Evolutionary conservation across 1,284 basidiomycete species (phyloP).

Genomic region (Ustilago vetiveriae): DNA sequence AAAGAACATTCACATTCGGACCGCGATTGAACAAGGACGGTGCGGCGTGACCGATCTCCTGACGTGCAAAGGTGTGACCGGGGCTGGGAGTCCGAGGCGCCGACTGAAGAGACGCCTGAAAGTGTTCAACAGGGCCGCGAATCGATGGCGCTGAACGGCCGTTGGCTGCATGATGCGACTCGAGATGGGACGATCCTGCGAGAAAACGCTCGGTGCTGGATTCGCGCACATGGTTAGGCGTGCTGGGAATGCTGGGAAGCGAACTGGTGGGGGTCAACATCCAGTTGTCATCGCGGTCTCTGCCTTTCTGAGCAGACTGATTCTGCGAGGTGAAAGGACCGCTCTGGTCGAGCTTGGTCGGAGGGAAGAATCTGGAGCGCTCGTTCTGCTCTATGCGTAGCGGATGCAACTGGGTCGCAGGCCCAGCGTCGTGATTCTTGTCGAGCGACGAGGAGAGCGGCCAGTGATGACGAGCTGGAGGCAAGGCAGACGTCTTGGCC

Average conservation of each 20-base stretch:
- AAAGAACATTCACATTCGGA: conserved; percentile 22
- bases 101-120: conserved; percentile 18
- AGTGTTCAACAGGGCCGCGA: conserved; percentile 28
- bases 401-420: conserved; percentile 34
- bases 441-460: conserved; percentile 41
- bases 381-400: conserved; percentile 30
- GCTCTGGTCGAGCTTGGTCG: conserved; percentile 7
- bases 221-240: conserved; percentile 33
- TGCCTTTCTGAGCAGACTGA: background rate
- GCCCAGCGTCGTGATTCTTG: conserved; percentile 5
- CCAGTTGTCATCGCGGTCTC: conserved; percentile 46
- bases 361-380: conserved; percentile 31
- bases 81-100: conserved; percentile 36
- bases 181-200: background rate
- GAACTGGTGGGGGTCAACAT: conserved; percentile 54
- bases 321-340: background rate
- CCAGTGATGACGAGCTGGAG: conserved; percentile 27
- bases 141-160: conserved; percentile 13
- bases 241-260: conserved; percentile 55
- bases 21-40: conserved; percentile 33
- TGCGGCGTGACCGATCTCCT: conserved; percentile 10
- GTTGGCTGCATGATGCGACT: background rate
- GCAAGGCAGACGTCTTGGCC: conserved; percentile 1
- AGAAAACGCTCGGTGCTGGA: conserved; percentile 22
- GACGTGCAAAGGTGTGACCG: conserved; percentile 9